phyloP scores from a whole-genome alignment of 2,329 filamentous ascomycete genomes.

The Onygena corvina region DNA sequence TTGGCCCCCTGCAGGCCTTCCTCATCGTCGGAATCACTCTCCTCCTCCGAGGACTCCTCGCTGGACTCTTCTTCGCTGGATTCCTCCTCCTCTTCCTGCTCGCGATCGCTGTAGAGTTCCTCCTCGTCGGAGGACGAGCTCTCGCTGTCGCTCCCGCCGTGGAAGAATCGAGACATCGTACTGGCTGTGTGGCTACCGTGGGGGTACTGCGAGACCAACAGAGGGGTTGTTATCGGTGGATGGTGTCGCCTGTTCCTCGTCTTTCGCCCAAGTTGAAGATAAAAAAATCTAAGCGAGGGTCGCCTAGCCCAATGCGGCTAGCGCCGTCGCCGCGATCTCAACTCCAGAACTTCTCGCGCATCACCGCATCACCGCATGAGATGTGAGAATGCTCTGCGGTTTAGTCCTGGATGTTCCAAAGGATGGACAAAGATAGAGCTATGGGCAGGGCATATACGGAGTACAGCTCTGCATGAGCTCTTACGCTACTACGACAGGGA shows the following conservation, averaged over 20 bases:
- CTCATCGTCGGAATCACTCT: slow-evolving; percentile 39
- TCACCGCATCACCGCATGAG: too few relatives aligned
- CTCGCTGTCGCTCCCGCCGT: slow-evolving; percentile 91
- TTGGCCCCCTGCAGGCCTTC: slow-evolving; percentile 59
- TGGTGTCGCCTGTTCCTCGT: neutral
- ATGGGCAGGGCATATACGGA: too few relatives aligned
- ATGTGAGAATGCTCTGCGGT: too few relatives aligned
- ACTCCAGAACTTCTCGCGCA: neutral
- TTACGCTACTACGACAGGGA: too few relatives aligned
- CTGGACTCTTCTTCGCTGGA: slow-evolving; percentile 41
- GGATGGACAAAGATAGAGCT: too few relatives aligned
- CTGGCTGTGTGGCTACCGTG: neutral
- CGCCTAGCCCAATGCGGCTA: slow-evolving; percentile 12
- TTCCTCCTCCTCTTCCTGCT: slow-evolving; percentile 45
- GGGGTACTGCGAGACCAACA: neutral
- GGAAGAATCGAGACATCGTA: slow-evolving; percentile 91
- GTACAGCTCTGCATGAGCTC: too few relatives aligned
- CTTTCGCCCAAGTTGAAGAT: neutral
- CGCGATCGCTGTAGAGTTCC: slow-evolving; percentile 74
- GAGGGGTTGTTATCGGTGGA: neutral
- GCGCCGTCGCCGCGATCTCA: neutral
- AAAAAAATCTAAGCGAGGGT: slow-evolving; percentile 36
- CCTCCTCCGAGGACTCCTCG: slow-evolving; percentile 47
- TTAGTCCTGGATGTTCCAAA: too few relatives aligned
- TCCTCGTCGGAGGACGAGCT: slow-evolving; percentile 89